Conservation (phyloP, 2,329 filamentous ascomycete genomes). For the Xylaria sp. region DNA sequence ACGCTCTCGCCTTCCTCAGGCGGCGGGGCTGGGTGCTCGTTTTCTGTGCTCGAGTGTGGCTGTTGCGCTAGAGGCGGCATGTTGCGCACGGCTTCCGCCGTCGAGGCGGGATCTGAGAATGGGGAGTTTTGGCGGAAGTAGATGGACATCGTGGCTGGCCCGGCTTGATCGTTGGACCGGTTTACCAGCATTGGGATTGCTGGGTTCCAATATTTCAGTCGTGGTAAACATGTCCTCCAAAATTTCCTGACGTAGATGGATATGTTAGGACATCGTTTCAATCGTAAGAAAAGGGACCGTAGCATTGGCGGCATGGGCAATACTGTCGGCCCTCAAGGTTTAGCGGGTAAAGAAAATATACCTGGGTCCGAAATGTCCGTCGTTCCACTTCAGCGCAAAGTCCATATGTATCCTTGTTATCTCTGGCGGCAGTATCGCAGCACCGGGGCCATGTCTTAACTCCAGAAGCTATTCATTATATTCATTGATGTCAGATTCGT, state of each 20-base stretch:
- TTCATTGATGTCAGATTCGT: conserved; percentile 17
- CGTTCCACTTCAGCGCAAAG: conserved; percentile 70
- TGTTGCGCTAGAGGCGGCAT: conserved; percentile 52
- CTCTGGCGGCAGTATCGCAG: conserved; percentile 80
- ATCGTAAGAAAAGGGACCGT: conserved; percentile 10
- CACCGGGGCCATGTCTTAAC: conserved; percentile 83
- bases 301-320: conserved; percentile 5
- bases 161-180: conserved; percentile 68
- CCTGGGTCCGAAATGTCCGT: conserved; percentile 79
- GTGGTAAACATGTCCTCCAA: conserved; percentile 83
- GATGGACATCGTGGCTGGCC: conserved; percentile 71
- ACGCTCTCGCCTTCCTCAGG: conserved; percentile 62
- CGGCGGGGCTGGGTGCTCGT: conserved; percentile 60
- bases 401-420: conserved; percentile 80
- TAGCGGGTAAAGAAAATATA: conserved; percentile 53
- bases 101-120: conserved; percentile 31
- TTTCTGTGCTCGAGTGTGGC: conserved; percentile 60
- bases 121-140: conserved; percentile 63
- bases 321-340: neutral
- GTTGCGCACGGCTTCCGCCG: conserved; percentile 37
- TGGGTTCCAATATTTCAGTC: conserved; percentile 95
- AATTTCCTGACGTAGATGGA: conserved; percentile 73
- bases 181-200: conserved; percentile 83
- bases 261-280: conserved; percentile 19
- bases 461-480: conserved; percentile 45